Evolutionary conservation across 768 basidiomycete species (phyloP), one percentile per base, ranked within the genome.

Genomic region (Tricholoma saponaceum): DNA sequence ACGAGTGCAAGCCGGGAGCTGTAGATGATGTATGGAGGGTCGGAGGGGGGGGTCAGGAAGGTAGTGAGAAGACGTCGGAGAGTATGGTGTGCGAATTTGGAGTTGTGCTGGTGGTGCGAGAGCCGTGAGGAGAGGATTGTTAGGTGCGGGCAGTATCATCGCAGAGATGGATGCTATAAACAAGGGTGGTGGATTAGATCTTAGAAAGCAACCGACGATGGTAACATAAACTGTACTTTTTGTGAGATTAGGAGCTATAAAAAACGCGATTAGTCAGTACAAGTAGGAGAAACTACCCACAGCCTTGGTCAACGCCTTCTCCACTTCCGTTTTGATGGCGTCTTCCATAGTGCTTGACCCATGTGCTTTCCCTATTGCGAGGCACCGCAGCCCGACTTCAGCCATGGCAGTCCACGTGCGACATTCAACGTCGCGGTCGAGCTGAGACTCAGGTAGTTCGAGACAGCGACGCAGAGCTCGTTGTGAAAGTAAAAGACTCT

Each of bases 321-420:
- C 87, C 22, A 87, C 85, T 66, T 90, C 88, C 0, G 54, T 66
- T 60, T 81, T 83, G 7, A 86, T 26, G 76, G 82, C n/a, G n/a
- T 80, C 71, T 82, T 81, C 77, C 43, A 66, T 51, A 67, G 79
- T 59, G 57, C 73, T 74, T 2, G 69, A 23, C 54, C 62, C 32
- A 66, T 62, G 47, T 69, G 67, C 51, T 80, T 71, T 23, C 82
- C 80, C 20, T 81, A 77, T 14, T 70, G 67, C 50, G 83, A 76
- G 44, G 83, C 76, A 59, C 58, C 74, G 75, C 65, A 90, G 76
- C 3, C 88, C 89, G 1, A 89, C 63, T 68, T 92, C 90, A 0
- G 83, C 89, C 0, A 91, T 62, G 9, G 80, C 79, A 0, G 84
- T 83, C 83, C 86, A 90, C 0, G 87, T 87, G 7, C 83, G 74